These are phyloP conservation scores for Eucalyptus melliodora DNA, from an alignment of 345 rosid species.

Conservation along the genomic window DNA sequence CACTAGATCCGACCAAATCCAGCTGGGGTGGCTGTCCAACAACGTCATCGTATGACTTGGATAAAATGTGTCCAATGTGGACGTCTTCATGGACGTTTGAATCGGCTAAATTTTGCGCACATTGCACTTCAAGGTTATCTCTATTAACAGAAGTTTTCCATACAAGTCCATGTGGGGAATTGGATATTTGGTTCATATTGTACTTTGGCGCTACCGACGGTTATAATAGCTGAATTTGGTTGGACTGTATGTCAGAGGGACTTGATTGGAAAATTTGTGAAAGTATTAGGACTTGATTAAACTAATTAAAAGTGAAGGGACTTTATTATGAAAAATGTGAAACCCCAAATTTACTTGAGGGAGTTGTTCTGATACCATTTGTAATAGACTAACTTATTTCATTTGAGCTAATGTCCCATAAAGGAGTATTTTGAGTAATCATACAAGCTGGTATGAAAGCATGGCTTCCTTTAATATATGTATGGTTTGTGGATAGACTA, in stretches of 20 bases:
- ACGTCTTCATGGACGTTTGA: not conserved
- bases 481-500: not conserved
- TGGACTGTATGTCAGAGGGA: not conserved
- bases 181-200: not conserved
- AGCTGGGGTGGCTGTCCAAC: not conserved
- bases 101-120: not conserved
- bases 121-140: not conserved
- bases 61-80: not conserved
- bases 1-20: not conserved
- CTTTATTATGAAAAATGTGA: not conserved
- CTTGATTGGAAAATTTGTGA: not conserved
- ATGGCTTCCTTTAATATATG: not conserved
- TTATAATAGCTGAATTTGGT: not conserved
- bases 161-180: not conserved
- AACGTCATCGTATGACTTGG: not conserved
- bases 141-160: not conserved
- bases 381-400: not conserved
- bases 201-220: rapidly evolving
- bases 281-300: not conserved
- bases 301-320: not conserved
- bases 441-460: not conserved
- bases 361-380: not conserved
- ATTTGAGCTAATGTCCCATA: not conserved
- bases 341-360: not conserved
- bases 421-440: not conserved